These are phyloP conservation scores for Choanephora cucurbitarum DNA, from an alignment of 371 early-diverging fungal species.

Conservation along the genomic window DNA sequence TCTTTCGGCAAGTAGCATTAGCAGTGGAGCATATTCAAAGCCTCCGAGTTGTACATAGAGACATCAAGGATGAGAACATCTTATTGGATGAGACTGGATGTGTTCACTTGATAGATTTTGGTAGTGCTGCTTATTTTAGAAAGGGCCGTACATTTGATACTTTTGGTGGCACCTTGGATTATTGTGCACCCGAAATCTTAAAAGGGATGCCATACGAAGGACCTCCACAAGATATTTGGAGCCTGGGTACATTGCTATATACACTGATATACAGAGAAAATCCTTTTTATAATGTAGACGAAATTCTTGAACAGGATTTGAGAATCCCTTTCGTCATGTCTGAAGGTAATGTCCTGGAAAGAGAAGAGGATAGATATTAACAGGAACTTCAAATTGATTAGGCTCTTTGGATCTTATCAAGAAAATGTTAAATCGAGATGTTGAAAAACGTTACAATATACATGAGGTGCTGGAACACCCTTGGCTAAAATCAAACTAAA, in stretches of 20 bases:
- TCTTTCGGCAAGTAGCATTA: constrained; percentile 65
- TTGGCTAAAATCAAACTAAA: constrained; percentile 39
- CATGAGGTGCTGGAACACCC: constrained; percentile 55
- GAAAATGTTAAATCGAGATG: constrained; percentile 55
- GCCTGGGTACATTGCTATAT: constrained; percentile 79
- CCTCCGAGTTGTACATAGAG: constrained; percentile 75
- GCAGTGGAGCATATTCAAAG: constrained; percentile 73
- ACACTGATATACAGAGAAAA: constrained; percentile 79
- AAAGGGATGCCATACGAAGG: constrained; percentile 72
- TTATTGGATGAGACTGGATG: constrained; percentile 63
- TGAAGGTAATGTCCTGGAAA: constrained; percentile 46
- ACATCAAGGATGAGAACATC: constrained; percentile 79
- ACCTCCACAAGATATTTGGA: constrained; percentile 84
- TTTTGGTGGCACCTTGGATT: constrained; percentile 76
- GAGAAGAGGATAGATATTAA: not conserved
- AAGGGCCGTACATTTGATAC: constrained; percentile 67
- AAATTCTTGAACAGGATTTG: constrained; percentile 66
- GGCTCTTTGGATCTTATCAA: constrained; percentile 56
- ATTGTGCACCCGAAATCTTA: constrained; percentile 75
- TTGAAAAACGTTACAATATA: constrained; percentile 52
- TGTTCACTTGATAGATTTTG: constrained; percentile 76
- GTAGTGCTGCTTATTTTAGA: constrained; percentile 68
- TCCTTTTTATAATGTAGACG: constrained; percentile 81
- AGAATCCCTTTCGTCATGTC: constrained; percentile 64
- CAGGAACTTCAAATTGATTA: constrained; percentile 11